Percentiles rank a stretch among this genome's conserved stretches.
phyloP scores from a whole-genome alignment of 2,329 filamentous ascomycete genomes.

The Ophiobolus disseminans region DNA sequence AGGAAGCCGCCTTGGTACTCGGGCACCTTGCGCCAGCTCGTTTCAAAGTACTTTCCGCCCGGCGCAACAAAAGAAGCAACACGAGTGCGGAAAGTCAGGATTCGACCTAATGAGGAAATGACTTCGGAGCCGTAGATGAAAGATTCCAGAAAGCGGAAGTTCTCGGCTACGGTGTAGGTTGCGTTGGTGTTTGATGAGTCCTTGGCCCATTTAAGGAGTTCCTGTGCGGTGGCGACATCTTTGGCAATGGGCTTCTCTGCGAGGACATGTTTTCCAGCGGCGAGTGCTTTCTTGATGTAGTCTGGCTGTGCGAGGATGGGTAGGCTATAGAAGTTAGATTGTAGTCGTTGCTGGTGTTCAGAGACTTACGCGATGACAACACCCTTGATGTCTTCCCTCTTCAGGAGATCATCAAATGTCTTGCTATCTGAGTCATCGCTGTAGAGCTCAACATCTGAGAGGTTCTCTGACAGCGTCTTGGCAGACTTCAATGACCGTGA shows the following conservation, averaged over 20 bases:
- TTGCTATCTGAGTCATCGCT: slow-evolving; percentile 61
- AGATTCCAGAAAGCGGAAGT: slow-evolving; percentile 69
- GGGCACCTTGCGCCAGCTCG: slow-evolving; percentile 71
- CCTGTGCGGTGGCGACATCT: slow-evolving; percentile 60
- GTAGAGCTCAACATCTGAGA: slow-evolving; percentile 61
- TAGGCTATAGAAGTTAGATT: slow-evolving; percentile 50
- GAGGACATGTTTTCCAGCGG: slow-evolving; percentile 73
- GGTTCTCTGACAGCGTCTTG: slow-evolving; percentile 47
- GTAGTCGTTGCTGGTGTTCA: neutral
- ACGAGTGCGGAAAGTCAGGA: slow-evolving; percentile 62
- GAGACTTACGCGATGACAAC: slow-evolving; percentile 61
- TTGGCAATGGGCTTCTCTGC: slow-evolving; percentile 73
- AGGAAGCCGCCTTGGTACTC: slow-evolving; percentile 78
- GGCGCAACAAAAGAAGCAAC: slow-evolving; percentile 55
- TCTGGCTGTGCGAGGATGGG: slow-evolving; percentile 68
- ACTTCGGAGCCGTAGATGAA: slow-evolving; percentile 61
- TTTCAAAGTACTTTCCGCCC: slow-evolving; percentile 64
- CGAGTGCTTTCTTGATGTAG: slow-evolving; percentile 64
- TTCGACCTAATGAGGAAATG: slow-evolving; percentile 60
- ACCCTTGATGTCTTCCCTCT: slow-evolving; percentile 61
- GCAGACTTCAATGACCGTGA: slow-evolving; percentile 68
- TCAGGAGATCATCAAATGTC: slow-evolving; percentile 60
- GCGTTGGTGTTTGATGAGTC: slow-evolving; percentile 49
- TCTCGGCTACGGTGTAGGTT: slow-evolving; percentile 67
- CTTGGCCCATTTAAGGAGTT: slow-evolving; percentile 58